Evolutionary conservation across 768 basidiomycete species (phyloP).

Genomic region (Lactifluus rugatus): DNA sequence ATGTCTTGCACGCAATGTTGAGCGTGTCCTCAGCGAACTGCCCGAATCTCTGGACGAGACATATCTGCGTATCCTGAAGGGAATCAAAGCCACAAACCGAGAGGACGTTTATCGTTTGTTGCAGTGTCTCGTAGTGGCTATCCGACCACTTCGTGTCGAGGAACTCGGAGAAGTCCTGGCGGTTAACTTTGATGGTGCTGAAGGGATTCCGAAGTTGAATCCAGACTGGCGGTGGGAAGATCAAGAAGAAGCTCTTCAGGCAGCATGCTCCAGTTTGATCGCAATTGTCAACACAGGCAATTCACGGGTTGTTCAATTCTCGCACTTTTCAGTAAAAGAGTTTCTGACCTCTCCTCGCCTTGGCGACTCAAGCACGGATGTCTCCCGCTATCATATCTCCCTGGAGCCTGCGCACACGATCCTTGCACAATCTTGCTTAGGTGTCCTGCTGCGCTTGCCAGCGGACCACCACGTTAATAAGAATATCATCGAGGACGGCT

Average conservation of each 20-base stretch:
- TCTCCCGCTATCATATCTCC: neutral
- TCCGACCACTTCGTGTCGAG: neutral
- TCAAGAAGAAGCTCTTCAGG: neutral
- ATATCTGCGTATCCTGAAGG: neutral
- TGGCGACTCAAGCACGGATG: neutral
- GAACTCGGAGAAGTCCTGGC: neutral
- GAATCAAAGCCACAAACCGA: neutral
- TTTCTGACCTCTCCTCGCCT: neutral
- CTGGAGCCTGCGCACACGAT: neutral
- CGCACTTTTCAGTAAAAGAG: neutral
- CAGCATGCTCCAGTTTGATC: neutral
- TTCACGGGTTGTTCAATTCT: neutral
- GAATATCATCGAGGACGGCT: neutral
- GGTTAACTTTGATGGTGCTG: neutral
- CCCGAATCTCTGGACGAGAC: neutral
- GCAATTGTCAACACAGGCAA: neutral
- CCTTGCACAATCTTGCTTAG: neutral
- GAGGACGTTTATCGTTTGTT: neutral
- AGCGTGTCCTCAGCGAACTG: neutral
- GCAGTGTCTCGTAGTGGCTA: neutral
- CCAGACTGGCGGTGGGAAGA: neutral
- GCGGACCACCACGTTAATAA: neutral
- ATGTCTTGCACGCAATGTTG: neutral
- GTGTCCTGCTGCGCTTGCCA: neutral
- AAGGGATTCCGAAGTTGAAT: neutral